Evolutionary conservation across 106 monocot species (phyloP), one percentile per base, ranked within the genome.

Genomic region (Ottelia alismoides): DNA sequence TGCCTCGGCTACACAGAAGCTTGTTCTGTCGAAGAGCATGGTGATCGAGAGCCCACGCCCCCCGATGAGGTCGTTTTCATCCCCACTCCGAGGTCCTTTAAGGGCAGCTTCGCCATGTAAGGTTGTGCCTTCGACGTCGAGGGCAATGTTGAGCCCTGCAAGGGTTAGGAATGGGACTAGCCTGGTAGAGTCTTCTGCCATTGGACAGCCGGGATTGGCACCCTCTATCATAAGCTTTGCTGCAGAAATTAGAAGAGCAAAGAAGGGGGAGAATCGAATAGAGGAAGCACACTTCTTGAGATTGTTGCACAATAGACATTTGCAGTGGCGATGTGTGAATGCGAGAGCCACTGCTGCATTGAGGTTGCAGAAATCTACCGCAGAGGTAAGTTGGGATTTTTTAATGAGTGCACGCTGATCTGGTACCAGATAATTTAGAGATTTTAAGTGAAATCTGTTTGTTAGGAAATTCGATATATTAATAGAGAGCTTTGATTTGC

Each of bases 181-280:
- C 40, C 32, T 49, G 11, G 62, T 28, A 18, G 31, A 21, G 28
- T 27, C 68, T 11, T 45, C 30, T 22, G 30, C 67, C 1, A 22
- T 45, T 27, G 48, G 53, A 22, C 64, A 63, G 28, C 69, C 55
- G 14, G 76, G 60, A 0, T 78, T 60, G 72, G 71, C 72, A 18
- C 71, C 70, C 18, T 83, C 83, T 6, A 76, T 83, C 27, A 47
- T 83, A 52, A 79, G 74, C 57, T 83, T 79, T 69, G 79, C 73
- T 16, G 74, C 83, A 17, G 88, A 83, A 28, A 67, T 71, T 51
- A 58, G 74, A 62, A 82, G 76, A 49, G 71, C 65, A 4, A 88
- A 77, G 75, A 88, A 74, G 31, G 79, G 82, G 48, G 83, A 83
- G 64, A 71, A 53, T n/a, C n/a, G n/a, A n/a, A n/a, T n/a, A n/a